Evolutionary conservation across 1,139 yeast genomes (phyloP), one percentile per base, ranked within the genome.

Genomic region (Lodderomyces metapsilosis): DNA sequence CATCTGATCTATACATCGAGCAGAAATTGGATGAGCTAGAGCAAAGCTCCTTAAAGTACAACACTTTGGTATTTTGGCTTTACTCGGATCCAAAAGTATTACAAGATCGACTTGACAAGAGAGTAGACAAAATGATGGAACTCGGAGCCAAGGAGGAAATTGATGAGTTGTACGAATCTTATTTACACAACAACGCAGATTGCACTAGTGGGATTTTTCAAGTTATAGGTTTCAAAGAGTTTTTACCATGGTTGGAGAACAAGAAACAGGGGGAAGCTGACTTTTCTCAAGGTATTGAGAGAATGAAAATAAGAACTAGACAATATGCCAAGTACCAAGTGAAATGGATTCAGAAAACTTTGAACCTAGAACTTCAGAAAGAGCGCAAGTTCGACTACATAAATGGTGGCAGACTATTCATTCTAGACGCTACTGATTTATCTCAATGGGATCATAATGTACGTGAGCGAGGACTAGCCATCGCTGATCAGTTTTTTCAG

Each of bases 141-240:
- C 56, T 57, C 1, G 91, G 91, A 0, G 96, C 88, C 0, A 52
- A 84, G 36, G 70, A 71, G 0, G 98, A 92, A 58, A 76, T 92
- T 10, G 56, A 72, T 7, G 76, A 79, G 40, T 58, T 92, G 57
- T 81, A 74, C 54, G 54, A 61, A 0, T 68, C 62, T 31, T 84
- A 74, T 47, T 43, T 52, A 21, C 33, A 43, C 5, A 1, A 22
- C 10, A 22, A 31, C 5, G n/a, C 80, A 2, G 81, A 78, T 42
- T 64, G 80, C 43, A 84, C 87, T 40, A 68, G 78, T 42, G 98
- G 98, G 1, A 76, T 92, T 0, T 91, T 89, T 88, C 98, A 92
- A 62, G 96, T 88, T 1, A 89, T 92, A 53, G 99, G 99, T 1
- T 92, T 88, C 60, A 88, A 88, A 56, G 98, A 92, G 59, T 91